Evolutionary conservation across 2,329 filamentous ascomycete genomes (phyloP), one percentile per base, ranked within the genome.

Genomic region (Ophiostoma novo-ulmi): DNA sequence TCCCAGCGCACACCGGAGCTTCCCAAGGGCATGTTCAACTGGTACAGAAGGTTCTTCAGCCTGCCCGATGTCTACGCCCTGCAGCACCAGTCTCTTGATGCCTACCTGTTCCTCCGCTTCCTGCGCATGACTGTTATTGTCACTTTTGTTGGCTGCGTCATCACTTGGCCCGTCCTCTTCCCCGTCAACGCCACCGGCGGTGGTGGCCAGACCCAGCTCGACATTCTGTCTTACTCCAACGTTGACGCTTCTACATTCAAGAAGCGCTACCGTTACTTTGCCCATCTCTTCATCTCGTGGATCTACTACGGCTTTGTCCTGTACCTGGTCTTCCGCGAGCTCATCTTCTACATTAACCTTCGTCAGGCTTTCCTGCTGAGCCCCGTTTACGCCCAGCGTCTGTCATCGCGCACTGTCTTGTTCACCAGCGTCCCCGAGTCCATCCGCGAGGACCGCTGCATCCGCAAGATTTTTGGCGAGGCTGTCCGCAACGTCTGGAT

Each of bases 261-360:
- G 65, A 81, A 83, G 73, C 84, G 85, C 73, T 88, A 87, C 77
- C 88, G 88, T 74, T 90, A 92, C 78, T 97, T 91, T 78, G 94
- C 93, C 0, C 93, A 97, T 78, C 87, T 87, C n/a, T 85, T 92
- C 69, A 83, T 93, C 69, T 88, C 89, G 1, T 97, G 92, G 88
- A 79, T 94, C 68, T 98, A 92, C 80, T 93, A 91, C 79, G 87
- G 87, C 65, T 98, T 98, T 78, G 85, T 98, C 74, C 90, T 98
- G 79, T 95, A 92, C 80, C 91, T 93, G 75, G 88, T 99, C 70
- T 93, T 93, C 52, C 88, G 95, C 74, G 95, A 99, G 80, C 89
- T 89, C 77, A 90, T 99, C 76, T 98, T 90, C 85, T 97, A 93
- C 80, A 93, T 98, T 82, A 97, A 97, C 76, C 81, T 99, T 69